These are phyloP conservation scores for Mortierella sp. DNA, from an alignment of 371 early-diverging fungal genomes.

Conservation along the genomic window DNA sequence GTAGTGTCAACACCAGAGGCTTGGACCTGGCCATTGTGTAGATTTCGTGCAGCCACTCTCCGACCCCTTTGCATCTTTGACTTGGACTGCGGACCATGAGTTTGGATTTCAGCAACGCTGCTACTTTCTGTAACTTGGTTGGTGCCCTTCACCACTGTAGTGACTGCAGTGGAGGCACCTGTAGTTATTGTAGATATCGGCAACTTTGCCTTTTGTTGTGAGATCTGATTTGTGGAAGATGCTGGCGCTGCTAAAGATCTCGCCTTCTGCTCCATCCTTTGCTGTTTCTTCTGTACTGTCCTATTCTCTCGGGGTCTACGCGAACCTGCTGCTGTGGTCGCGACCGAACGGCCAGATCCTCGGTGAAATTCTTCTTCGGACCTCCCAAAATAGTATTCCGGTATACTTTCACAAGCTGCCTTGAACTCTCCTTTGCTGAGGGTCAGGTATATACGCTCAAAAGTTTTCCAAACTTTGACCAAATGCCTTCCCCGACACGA, in stretches of 20 bases:
- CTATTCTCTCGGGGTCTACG: not conserved
- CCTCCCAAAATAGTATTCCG: not conserved
- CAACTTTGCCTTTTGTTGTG: too few relatives aligned
- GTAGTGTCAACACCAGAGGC: not conserved
- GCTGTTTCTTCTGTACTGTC: too few relatives aligned
- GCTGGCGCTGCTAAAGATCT: too few relatives aligned
- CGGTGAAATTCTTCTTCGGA: not conserved
- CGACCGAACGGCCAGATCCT: not conserved
- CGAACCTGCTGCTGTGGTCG: not conserved
- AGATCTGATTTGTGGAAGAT: too few relatives aligned
- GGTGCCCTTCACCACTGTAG: too few relatives aligned
- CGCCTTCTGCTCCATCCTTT: too few relatives aligned
- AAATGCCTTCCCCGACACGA: constrained; percentile 28
- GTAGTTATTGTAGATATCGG: too few relatives aligned
- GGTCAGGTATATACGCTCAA: constrained; percentile 36
- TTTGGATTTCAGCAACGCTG: not conserved
- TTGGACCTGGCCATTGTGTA: not conserved
- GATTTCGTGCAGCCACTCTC: not conserved
- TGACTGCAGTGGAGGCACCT: too few relatives aligned
- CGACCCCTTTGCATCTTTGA: constrained; percentile 12
- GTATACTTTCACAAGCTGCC: constrained; percentile 17
- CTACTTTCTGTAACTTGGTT: not conserved
- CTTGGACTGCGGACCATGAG: not conserved
- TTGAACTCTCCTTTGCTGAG: constrained; percentile 33
- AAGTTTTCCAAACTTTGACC: constrained; percentile 32